Evolutionary conservation across 371 early-diverging fungal genomes (phyloP), one percentile per base, ranked within the genome.

Genomic region (Globomyces sp.): DNA sequence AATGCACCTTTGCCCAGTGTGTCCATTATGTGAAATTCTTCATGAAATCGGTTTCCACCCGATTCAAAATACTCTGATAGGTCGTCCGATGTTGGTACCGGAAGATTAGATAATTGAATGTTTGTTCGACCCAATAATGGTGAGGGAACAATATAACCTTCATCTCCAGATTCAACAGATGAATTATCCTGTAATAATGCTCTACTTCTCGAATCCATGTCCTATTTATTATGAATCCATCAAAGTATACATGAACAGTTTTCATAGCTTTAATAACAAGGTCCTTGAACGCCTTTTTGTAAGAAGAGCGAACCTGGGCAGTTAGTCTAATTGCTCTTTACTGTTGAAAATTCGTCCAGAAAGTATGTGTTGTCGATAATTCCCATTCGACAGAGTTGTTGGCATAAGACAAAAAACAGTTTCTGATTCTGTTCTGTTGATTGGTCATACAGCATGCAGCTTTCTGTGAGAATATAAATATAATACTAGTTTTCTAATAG

Each of bases 1-100:
- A 96, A 98, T 2, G 97, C 98, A 40, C 99, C 99, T 52, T 86
- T 85, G 6, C 99, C 98, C 4, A 97, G 78, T 42, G 85, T 71
- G 4, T 77, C 71, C 3, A 92, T 66, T 73, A 94, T 91, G 1
- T 82, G 76, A 84, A 94, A 96, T 72, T 96, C 96, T 61, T 89
- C 88, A 10, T 72, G 73, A 73, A 94, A 96, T 3, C 95, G 86
- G 41, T 72, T 58, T 40, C n/a, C 34, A 41, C 69, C 64, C 1
- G 66, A 50, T 51, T 74, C 72, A 3, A 73, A 67, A 5, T 68
- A 57, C n/a, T 71, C 73, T 6, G 68, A 49, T 39, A 74, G 60
- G 51, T 77, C 70, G 3, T 46, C 52, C 1, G 47, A 8, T 10
- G 47, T 10, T 1, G 47, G 47, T 47, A 47, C 47, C n/a, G 47